Evolutionary conservation across 176 grass and related monocot species (phyloP).

Genomic region (Hyparrhenia diplandra): DNA sequence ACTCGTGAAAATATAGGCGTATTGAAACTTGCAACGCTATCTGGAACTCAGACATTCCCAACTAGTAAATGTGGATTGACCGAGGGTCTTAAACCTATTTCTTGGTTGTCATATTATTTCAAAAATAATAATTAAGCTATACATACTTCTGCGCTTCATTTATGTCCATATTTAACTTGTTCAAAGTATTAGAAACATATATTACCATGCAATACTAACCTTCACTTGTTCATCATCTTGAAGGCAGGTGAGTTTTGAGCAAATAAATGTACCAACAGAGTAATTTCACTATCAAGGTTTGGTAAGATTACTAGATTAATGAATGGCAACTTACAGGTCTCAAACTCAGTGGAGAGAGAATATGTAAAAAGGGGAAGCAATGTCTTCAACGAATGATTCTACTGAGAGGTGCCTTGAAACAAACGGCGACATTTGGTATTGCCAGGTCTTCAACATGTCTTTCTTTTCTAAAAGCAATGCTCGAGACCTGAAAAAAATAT

Average conservation of each 20-base stretch:
- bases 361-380: conserved; percentile 76
- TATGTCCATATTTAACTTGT: neutral
- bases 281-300: conserved; percentile 6
- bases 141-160: too few relatives aligned
- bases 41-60: neutral
- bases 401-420: conserved; percentile 87
- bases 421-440: conserved; percentile 64
- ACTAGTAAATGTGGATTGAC: conserved; percentile 2
- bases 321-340: conserved; percentile 71
- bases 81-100: conserved; percentile 18
- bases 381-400: conserved; percentile 79
- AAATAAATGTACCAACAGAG: conserved; percentile 17
- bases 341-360: conserved; percentile 69
- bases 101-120: conserved; percentile 15
- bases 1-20: neutral
- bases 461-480: conserved; percentile 79
- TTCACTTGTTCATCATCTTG: conserved; percentile 15
- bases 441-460: conserved; percentile 75
- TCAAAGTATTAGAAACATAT: neutral
- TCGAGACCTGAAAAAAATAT: conserved; percentile 52
- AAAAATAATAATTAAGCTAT: neutral
- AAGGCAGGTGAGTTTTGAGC: neutral
- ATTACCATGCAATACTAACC: neutral
- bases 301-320: conserved; percentile 1
- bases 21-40: neutral